Conservation (phyloP, 2,329 filamentous ascomycete species). For the Tolypocladium nubicola region DNA sequence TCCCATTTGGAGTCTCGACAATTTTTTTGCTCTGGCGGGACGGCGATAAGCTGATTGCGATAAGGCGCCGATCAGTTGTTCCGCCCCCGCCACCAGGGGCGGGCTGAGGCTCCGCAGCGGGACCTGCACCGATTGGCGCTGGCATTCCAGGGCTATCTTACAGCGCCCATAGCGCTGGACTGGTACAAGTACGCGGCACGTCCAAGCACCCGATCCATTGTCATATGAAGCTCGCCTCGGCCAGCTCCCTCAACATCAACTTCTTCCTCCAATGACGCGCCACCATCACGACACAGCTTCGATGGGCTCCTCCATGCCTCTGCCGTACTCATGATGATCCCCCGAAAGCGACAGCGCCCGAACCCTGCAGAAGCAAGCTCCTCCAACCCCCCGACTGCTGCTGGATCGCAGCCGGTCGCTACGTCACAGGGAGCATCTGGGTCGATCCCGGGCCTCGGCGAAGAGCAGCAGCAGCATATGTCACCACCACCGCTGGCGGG, state of each 20-base stretch:
- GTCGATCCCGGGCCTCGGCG: slow-evolving; percentile 3
- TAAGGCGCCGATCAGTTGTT: slow-evolving; percentile 2
- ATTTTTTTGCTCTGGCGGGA: slow-evolving; percentile 21
- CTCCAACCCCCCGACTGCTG: slow-evolving; percentile 7
- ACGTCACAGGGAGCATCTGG: slow-evolving; percentile 4
- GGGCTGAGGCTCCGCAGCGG: background rate
- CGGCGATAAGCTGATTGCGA: slow-evolving; percentile 17
- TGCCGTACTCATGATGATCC: slow-evolving; percentile 15
- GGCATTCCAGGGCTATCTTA: background rate
- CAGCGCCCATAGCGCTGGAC: background rate
- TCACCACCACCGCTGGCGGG: background rate
- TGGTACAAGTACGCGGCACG: background rate
- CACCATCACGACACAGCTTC: background rate
- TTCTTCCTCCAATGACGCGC: background rate
- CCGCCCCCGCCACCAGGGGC: background rate
- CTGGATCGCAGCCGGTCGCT: slow-evolving; percentile 7
- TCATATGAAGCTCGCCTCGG: background rate
- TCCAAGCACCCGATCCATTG: background rate
- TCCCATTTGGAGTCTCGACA: background rate
- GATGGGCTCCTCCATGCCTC: slow-evolving; percentile 4
- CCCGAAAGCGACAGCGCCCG: slow-evolving; percentile 22
- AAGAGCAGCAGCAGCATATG: slow-evolving; percentile 1
- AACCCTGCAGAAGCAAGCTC: slow-evolving; percentile 14
- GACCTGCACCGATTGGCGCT: background rate
- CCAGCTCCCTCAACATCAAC: background rate